Base-by-base conservation (phyloP, 2,329 filamentous ascomycete species). In the Phaeosphaeriaceae sp. region DNA sequence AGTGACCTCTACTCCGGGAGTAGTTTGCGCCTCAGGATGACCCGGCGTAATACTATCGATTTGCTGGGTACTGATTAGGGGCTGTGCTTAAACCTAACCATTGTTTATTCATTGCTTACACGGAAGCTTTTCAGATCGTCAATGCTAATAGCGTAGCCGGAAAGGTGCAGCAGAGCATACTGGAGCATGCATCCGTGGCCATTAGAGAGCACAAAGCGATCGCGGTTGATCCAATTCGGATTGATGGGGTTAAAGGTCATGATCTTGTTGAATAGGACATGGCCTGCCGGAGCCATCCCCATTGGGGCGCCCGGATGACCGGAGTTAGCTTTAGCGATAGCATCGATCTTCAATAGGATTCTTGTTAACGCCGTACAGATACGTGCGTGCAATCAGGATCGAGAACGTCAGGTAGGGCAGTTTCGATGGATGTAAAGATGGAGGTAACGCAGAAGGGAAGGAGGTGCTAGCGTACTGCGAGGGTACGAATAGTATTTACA, bases 181-280 rank as follows among this genome's bases (percentile, higher is more conserved):
- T 97, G 95, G 61, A 99, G 92, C 93, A 99, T 97, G 88, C 95
- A 99, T 73, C 90, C 95, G 84, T 99, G 95, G 72, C 95, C 95
- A 86, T 99, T 99, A 93, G 95, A 99, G 79, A 99, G 93, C 63
- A 99, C 93, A 78, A 99, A 99, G 81, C 95, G 91, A 83, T 99
- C 95, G 77, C 95, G 90, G 88, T 98, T 98, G 74, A 95, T 76
- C 93, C 93, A 99, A 67, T 92, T 86, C 73, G 95, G 92, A 88
- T 97, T 97, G 89, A 97, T 96, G 75, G 95, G 95, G 90, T 98
- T 99, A 88, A 97, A 99, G 80, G 84, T 96, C 92, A 99, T 92
- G 87, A 97, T 95, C 82, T 95, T 96, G 88, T 97, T 96, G 85
- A 92, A 99, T 67, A 99, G 88, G 76, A 98, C 92, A 86, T 98